A percentile compares a stretch with the other conserved stretches of the same genome.
Conservation (phyloP, 805 yeast genomes). For the Saccharomycopsis sp. region DNA sequence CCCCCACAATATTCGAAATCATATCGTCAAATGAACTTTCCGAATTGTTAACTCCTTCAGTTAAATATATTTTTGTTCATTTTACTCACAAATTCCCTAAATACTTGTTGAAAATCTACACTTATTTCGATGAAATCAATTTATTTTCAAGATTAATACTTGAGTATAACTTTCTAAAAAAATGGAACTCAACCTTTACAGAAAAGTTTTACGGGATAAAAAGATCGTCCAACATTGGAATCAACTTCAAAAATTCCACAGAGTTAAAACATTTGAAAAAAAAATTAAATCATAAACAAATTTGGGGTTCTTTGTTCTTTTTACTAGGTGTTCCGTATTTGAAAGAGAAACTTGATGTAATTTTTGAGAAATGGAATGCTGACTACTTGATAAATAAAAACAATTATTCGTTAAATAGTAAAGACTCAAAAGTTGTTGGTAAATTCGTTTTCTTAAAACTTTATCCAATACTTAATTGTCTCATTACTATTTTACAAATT, state of each 20-base stretch:
- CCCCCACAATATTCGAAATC: conserved; percentile 85
- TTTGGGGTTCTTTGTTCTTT: conserved; percentile 38
- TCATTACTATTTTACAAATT: conserved; percentile 39
- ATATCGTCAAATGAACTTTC: conserved; percentile 75
- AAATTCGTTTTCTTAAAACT: conserved; percentile 38
- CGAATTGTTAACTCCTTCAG: conserved; percentile 66
- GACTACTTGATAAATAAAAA: conserved; percentile 36
- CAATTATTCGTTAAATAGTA: conserved; percentile 15
- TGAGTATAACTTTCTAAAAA: conserved; percentile 59
- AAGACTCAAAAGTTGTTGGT: conserved; percentile 22
- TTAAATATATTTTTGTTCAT: conserved; percentile 69
- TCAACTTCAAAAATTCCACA: conserved; percentile 18
- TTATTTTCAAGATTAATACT: conserved; percentile 47
- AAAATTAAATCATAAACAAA: conserved; percentile 10
- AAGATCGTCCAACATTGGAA: conserved; percentile 29
- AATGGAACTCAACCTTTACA: conserved; percentile 79
- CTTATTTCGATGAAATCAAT: conserved; percentile 70
- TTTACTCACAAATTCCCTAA: conserved; percentile 74
- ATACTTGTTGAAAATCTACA: conserved; percentile 47
- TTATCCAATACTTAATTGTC: conserved; percentile 51
- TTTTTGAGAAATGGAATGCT: conserved; percentile 55
- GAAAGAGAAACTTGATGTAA: conserved; percentile 52
- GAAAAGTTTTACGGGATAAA: conserved; percentile 90
- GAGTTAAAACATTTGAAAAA: neutral
- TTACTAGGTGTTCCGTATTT: conserved; percentile 60